Base-by-base conservation (phyloP, 78 protist species). In the Chrysochromulina tobinii region DNA sequence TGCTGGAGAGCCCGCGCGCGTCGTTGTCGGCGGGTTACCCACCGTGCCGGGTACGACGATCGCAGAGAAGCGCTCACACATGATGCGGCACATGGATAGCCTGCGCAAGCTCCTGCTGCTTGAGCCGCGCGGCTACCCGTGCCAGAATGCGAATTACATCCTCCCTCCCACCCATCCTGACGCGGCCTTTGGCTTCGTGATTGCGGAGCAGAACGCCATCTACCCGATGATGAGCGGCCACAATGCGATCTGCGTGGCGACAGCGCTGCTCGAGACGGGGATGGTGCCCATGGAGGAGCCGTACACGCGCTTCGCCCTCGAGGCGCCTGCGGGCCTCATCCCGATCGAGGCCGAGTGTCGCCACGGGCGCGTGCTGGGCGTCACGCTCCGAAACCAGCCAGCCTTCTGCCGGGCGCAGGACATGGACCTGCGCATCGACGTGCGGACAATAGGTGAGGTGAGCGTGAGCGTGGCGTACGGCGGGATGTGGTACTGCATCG, bases 81-180 rank as follows among this genome's bases (percentile, higher is more conserved):
- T 57, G 54, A 57, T 57, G 84, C 9, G 72, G 66, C 58, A 69
- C 27, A 1, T 69, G 17, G 91, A 89, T 17, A 14, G 20, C 27
- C 11, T 50, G n/a, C 68, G 91, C 61, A 20, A 57, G 61, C 83
- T 89, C 23, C 64, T 89, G 11, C 91, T 89, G 53, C 79, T 2
- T 21, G 91, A 89, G 51, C 91, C 91, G 7, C 91, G 91, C 21
- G 91, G 91, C 67, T 89, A 61, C 51, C 91, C 91, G 20, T 89
- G 91, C 20, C 91, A 89, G 84, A 89, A 89, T n/a, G 91, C 83
- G 27, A 38, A 89, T 68, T 89, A 27, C 66, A 12, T 89, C 55
- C 57, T 89, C 5, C 91, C 91, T 54, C 18, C 91, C 12, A 15
- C 17, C 17, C 54, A 51, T 18, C 48, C 68, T 9, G 83, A 89